These are phyloP conservation scores for Cladosporium halotolerans DNA, from an alignment of 2,329 filamentous ascomycete species.

Conservation along the genomic window DNA sequence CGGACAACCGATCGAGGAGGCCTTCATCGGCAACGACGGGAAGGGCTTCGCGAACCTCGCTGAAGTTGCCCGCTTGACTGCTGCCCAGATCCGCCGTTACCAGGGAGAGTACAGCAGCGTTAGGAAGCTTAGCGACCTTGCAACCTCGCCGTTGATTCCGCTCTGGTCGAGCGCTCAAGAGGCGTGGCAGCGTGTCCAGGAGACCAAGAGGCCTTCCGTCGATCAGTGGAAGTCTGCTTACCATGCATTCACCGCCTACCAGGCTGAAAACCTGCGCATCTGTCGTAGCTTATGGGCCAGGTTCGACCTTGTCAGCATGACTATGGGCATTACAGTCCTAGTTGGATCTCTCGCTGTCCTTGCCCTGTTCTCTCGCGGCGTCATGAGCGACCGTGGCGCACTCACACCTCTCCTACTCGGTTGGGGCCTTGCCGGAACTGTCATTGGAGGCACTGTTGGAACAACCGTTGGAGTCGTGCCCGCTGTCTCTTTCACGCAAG, in stretches of 20 bases:
- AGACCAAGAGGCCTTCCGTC: slow-evolving; percentile 30
- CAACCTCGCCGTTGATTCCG: slow-evolving; percentile 45
- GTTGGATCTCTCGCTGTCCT: slow-evolving; percentile 62
- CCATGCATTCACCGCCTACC: slow-evolving; percentile 63
- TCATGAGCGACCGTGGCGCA: slow-evolving; percentile 48
- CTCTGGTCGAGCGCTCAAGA: slow-evolving; percentile 57
- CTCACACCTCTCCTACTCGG: slow-evolving; percentile 49
- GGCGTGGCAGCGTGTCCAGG: slow-evolving; percentile 43
- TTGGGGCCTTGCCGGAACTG: slow-evolving; percentile 45
- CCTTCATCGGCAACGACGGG: slow-evolving; percentile 67
- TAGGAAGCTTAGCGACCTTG: slow-evolving; percentile 59
- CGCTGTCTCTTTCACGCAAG: slow-evolving; percentile 35
- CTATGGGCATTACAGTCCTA: slow-evolving; percentile 68
- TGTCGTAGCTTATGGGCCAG: slow-evolving; percentile 86
- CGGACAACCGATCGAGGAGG: slow-evolving; percentile 87
- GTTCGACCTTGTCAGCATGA: slow-evolving; percentile 84
- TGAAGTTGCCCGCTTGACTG: slow-evolving; percentile 66
- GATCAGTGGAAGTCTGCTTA: slow-evolving; percentile 39
- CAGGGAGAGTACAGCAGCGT: slow-evolving; percentile 74
- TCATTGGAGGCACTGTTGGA: slow-evolving; percentile 31
- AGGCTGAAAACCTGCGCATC: slow-evolving; percentile 67
- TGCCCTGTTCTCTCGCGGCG: slow-evolving; percentile 62
- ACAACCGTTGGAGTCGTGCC: slow-evolving; percentile 26
- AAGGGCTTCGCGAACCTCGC: slow-evolving; percentile 72
- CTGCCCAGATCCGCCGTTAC: slow-evolving; percentile 84